These are phyloP conservation scores for Pulicaria dysenterica DNA, from an alignment of 129 eudicot genomes.

Conservation along the genomic window DNA sequence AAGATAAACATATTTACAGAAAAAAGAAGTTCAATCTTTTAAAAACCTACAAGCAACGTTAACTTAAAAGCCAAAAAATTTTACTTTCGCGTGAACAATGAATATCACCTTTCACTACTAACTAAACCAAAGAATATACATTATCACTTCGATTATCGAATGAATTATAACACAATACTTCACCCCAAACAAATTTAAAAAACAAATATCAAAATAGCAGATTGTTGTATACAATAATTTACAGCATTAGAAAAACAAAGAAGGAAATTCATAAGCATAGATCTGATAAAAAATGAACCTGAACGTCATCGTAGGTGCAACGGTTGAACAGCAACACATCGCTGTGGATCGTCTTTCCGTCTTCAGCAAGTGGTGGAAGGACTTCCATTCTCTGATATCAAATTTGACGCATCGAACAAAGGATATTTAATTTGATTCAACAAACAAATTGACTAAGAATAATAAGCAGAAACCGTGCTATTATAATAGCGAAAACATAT, in stretches of 20 bases:
- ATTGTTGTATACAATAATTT: neutral
- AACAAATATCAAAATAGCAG: neutral
- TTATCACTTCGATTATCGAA: neutral
- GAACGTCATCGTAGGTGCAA: constrained; percentile 79
- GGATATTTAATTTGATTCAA: too few relatives aligned
- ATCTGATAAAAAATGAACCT: constrained; percentile 43
- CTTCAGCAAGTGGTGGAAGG: constrained; percentile 36
- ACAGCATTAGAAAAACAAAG: neutral
- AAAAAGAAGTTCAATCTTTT: neutral
- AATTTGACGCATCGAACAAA: neutral
- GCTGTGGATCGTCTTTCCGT: constrained; percentile 40
- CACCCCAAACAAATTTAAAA: neutral
- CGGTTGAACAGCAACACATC: constrained; percentile 69
- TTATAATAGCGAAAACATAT: neutral
- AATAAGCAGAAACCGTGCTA: neutral
- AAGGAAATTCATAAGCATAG: neutral
- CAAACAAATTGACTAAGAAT: neutral
- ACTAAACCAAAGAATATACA: neutral
- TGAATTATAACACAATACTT: neutral
- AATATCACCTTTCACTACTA: neutral
- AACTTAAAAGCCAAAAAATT: neutral
- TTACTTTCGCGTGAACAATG: neutral
- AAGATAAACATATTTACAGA: neutral
- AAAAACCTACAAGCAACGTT: neutral
- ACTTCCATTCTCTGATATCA: constrained; percentile 36